Conservation (phyloP, 441 rosid genomes). For the Jatropha multifida region DNA sequence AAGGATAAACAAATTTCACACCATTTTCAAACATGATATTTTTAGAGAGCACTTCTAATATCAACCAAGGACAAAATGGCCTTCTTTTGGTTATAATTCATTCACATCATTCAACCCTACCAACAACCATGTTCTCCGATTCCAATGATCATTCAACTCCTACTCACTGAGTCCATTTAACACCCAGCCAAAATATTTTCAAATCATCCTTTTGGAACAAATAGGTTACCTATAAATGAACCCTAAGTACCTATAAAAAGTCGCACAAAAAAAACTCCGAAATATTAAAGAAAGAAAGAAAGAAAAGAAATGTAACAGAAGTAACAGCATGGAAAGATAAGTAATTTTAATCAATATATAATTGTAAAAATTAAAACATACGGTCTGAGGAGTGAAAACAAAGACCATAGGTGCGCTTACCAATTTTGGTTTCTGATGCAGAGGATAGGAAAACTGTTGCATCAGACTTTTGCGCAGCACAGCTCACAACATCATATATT, state of each 20-base stretch:
- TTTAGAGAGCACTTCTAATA: not conserved
- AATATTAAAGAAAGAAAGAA: not conserved
- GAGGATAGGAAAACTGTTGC: constrained; percentile 57
- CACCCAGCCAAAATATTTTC: not conserved
- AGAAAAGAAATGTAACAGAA: no score
- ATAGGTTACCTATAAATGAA: not conserved
- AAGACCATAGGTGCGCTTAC: constrained; percentile 26
- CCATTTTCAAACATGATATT: not conserved
- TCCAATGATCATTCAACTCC: not conserved
- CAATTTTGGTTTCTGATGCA: constrained; percentile 47
- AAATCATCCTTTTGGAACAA: not conserved
- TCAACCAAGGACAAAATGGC: not conserved
- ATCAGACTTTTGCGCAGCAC: constrained; percentile 45
- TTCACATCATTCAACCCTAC: not conserved
- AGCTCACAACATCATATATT: constrained; percentile 50
- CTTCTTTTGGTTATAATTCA: not conserved
- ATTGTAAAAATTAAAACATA: not conserved
- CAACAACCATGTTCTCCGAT: not conserved
- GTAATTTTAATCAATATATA: not conserved
- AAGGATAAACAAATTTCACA: not conserved
- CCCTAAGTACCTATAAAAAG: not conserved
- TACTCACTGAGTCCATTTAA: not conserved
- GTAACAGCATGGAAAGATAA: no score
- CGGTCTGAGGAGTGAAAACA: not conserved
- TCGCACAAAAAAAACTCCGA: not conserved